Percentiles rank a stretch among this genome's conserved stretches.
phyloP scores from a whole-genome alignment of 2,329 filamentous ascomycete genomes.

The Didymosphaeria variabile region DNA sequence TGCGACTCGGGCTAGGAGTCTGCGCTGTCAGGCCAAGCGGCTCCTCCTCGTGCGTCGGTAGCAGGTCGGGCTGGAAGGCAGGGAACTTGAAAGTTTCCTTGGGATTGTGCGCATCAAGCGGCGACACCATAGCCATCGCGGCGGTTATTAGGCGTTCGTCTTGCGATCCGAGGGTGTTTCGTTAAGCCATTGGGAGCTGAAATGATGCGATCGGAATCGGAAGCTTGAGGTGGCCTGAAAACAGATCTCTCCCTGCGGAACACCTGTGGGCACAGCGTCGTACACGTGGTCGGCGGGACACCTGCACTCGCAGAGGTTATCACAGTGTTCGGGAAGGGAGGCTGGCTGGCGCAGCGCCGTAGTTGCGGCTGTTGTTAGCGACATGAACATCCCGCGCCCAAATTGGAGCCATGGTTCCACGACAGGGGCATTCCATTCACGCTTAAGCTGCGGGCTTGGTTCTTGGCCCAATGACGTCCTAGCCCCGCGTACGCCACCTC shows the following conservation, averaged over 20 bases:
- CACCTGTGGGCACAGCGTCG: constrained; percentile 18
- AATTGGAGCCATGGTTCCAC: constrained; percentile 16
- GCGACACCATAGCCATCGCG: constrained; percentile 42
- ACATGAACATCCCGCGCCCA: constrained; percentile 32
- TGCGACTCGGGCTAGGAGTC: constrained; percentile 40
- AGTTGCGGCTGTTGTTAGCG: constrained; percentile 29
- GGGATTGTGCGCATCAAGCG: constrained; percentile 36
- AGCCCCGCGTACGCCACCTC: constrained; percentile 20
- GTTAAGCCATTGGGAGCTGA: constrained; percentile 43
- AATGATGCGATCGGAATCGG: constrained; percentile 18
- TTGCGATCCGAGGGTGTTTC: constrained; percentile 25
- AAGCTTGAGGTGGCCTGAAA: constrained; percentile 21
- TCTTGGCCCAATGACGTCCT: constrained; percentile 28
- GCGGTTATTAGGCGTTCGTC: constrained; percentile 15
- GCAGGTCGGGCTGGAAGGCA: constrained; percentile 54
- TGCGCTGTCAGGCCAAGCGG: constrained; percentile 46
- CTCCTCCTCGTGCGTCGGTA: constrained; percentile 50
- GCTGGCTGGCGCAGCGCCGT: constrained; percentile 30
- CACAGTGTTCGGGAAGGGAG: constrained; percentile 5
- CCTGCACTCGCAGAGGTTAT: constrained; percentile 7
- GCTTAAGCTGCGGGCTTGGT: constrained; percentile 23
- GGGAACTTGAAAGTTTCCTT: constrained; percentile 56
- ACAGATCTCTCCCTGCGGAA: constrained; percentile 7
- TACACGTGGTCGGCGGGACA: constrained; percentile 11
- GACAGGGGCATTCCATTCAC: constrained; percentile 23